Percentiles rank a stretch among this genome's conserved stretches.
Conservation (phyloP, 495 filamentous ascomycete genomes). For the Aspergillus nanangensis region DNA sequence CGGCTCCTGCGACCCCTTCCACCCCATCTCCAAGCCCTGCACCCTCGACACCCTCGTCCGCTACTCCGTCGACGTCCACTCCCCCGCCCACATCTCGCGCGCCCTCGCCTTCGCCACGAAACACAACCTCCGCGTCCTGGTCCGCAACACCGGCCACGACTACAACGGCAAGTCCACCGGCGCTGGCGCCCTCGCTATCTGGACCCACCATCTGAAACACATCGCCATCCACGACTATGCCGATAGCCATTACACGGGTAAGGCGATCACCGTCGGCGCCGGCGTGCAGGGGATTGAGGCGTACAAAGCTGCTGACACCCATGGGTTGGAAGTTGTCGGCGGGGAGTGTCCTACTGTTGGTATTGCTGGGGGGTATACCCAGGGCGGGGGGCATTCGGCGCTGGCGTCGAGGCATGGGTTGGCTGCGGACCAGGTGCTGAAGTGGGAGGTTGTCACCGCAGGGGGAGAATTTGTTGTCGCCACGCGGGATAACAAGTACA, state of each 20-base stretch:
- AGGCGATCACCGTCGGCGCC: constrained; percentile 50
- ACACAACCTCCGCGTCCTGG: constrained; percentile 54
- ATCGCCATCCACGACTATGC: constrained; percentile 34
- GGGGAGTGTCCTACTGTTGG: constrained; percentile 33
- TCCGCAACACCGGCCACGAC: constrained; percentile 60
- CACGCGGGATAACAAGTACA: constrained; percentile 47
- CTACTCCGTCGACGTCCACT: constrained; percentile 43
- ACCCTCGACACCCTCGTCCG: constrained; percentile 52
- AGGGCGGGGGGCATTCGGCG: constrained; percentile 58
- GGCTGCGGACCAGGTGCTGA: constrained; percentile 58
- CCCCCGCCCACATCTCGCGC: constrained; percentile 23
- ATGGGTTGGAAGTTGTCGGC: constrained; percentile 23
- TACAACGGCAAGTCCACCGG: constrained; percentile 55
- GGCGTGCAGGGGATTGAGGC: constrained; percentile 48
- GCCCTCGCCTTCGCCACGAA: constrained; percentile 43
- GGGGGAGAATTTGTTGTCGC: constrained; percentile 45
- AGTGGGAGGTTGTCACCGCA: constrained; percentile 57
- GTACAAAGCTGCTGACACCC: constrained; percentile 33
- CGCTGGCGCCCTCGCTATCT: constrained; percentile 46
- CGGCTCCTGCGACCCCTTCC: constrained; percentile 53
- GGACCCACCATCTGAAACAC: constrained; percentile 54
- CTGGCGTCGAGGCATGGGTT: constrained; percentile 52
- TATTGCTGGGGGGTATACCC: constrained; percentile 51
- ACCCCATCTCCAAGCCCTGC: constrained; percentile 45
- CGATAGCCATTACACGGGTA: constrained; percentile 36